phyloP scores from a whole-genome alignment of 164 flowering plant genomes.

The Aristolochia californica region DNA sequence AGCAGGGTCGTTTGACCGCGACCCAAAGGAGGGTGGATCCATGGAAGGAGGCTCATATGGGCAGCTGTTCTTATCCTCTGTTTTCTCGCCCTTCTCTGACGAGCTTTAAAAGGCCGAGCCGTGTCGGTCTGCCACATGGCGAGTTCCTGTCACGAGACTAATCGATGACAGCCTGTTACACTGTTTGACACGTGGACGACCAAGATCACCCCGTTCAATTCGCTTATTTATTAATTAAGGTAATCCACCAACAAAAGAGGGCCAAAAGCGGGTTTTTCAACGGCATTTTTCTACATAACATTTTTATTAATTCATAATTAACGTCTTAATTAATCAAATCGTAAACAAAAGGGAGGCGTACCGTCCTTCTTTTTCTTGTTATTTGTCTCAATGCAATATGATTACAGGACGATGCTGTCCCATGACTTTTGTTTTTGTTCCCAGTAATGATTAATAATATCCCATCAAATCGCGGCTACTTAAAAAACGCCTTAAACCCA shows the following conservation, averaged over 20 bases:
- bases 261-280: background rate
- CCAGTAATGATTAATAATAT: too few relatives aligned
- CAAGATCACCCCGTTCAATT: background rate
- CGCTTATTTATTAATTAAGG: background rate
- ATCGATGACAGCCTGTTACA: background rate
- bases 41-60: background rate
- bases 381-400: too few relatives aligned
- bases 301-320: background rate
- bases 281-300: background rate
- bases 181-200: background rate
- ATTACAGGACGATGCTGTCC: too few relatives aligned
- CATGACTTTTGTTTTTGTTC: too few relatives aligned
- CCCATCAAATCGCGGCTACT: too few relatives aligned
- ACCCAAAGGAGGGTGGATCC: background rate
- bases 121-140: conserved; percentile 2
- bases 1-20: background rate
- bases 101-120: background rate
- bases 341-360: too few relatives aligned
- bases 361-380: too few relatives aligned
- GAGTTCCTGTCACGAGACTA: background rate
- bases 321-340: too few relatives aligned
- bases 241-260: background rate
- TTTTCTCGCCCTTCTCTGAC: background rate
- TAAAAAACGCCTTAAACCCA: too few relatives aligned
- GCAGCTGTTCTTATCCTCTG: conserved; percentile 1